Base-by-base conservation (phyloP, 768 basidiomycete genomes). In the Termitomyces sp. region DNA sequence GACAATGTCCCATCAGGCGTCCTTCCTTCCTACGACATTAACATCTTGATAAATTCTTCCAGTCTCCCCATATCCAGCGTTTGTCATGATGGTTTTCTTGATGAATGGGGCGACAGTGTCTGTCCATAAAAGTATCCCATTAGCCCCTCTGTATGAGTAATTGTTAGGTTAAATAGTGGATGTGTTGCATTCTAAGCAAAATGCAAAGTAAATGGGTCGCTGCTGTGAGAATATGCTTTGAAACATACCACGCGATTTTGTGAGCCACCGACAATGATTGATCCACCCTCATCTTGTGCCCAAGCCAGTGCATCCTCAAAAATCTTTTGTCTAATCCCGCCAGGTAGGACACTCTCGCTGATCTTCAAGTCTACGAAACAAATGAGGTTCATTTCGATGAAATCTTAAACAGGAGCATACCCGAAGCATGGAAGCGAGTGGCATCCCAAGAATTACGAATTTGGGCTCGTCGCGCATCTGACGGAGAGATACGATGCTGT, bases 101-200 rank as follows among this genome's bases (percentile, higher is more conserved):
- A n/a, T 34, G 55, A 14, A 34, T 74, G 73, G 17, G 68, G 69
- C 12, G 83, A 83, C 32, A 85, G 63, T 0, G 62, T 72, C 63
- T 92, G 90, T 3, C 78, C 75, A 71, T 93, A 93, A 68, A 92
- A 93, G 72, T 90, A 78, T 11, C 80, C 76, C 84, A 93, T 86
- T 20, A 93, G 80, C 0, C 70, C 81, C 64, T 88, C 82, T 3
- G 83, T 72, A 64, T 92, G 85, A 0, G 90, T 85, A 4, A 85
- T 76, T 0, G 90, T 87, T 52, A 94, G 72, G 64, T 92, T 91
- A 73, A 92, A 88, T 14, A 93, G 63, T 0, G 92, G 92, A 62
- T 91, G 89, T 0, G 89, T 90, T 6, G 91, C 89, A 67, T 94
- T 94, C 91, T 93, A 62, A 5, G 15, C 36, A 43, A 17, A 51